phyloP scores from a whole-genome alignment of 164 flowering plant species.

The Aristolochia californica region DNA sequence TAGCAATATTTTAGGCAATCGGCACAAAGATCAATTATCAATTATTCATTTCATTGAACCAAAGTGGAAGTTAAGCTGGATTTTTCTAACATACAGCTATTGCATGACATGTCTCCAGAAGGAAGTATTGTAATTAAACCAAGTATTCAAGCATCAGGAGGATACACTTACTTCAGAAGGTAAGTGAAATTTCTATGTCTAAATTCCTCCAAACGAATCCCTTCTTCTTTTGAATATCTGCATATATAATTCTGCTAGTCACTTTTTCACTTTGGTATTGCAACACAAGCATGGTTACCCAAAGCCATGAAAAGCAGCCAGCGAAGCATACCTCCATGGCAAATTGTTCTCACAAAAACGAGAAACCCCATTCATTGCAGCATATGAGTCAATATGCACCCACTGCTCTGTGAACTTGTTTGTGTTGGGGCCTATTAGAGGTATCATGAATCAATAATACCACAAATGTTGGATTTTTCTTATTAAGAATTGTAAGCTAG shows the following conservation, averaged over 20 bases:
- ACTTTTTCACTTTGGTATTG: not conserved
- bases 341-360: conserved; percentile 69
- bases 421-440: conserved; percentile 28
- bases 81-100: too few relatives aligned
- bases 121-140: too few relatives aligned
- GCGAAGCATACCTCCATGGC: conserved; percentile 71
- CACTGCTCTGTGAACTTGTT: conserved; percentile 29
- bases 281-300: not conserved
- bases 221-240: conserved; percentile 98
- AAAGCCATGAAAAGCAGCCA: not conserved
- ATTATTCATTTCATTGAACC: too few relatives aligned
- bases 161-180: conserved; percentile 57
- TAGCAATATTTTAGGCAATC: too few relatives aligned
- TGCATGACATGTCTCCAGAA: too few relatives aligned
- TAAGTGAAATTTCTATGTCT: conserved; percentile 59
- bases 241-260: too few relatives aligned
- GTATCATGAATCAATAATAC: not conserved
- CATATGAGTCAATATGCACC: conserved; percentile 86
- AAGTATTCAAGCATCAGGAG: too few relatives aligned
- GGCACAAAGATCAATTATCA: too few relatives aligned
- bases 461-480: not conserved
- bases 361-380: conserved; percentile 97
- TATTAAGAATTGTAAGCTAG: not conserved
- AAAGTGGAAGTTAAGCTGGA: too few relatives aligned
- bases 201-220: conserved; percentile 42